Evolutionary conservation across 192 early-diverging fungal genomes (phyloP).

Genomic region (Backusella mclennaniae): DNA sequence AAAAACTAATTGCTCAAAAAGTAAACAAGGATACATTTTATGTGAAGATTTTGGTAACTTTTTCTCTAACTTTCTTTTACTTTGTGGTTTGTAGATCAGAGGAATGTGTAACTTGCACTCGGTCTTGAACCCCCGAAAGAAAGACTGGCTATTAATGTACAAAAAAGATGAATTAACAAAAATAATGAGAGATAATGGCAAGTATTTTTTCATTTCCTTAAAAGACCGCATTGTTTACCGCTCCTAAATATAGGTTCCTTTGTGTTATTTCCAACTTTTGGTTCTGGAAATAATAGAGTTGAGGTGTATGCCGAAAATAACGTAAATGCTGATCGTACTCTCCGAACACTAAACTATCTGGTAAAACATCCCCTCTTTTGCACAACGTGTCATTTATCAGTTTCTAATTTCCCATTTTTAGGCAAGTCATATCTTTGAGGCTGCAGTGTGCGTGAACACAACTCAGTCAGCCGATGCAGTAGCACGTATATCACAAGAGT

Average conservation of each 20-base stretch:
- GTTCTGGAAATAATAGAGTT: conserved; percentile 43
- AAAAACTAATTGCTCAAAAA: conserved; percentile 3
- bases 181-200: conserved; percentile 72
- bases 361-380: conserved; percentile 38
- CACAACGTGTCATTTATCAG: conserved; percentile 4
- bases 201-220: background rate
- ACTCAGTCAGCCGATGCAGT: conserved; percentile 12
- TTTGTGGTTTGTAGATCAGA: conserved; percentile 16
- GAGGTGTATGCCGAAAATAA: conserved; percentile 59
- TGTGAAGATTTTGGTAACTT: background rate
- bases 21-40: conserved; percentile 3
- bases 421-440: conserved; percentile 12
- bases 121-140: conserved; percentile 57
- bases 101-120: conserved; percentile 24
- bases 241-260: conserved; percentile 32
- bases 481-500: conserved; percentile 40
- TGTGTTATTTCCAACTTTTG: conserved; percentile 59
- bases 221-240: background rate
- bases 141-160: conserved; percentile 69
- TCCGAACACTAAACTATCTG: conserved; percentile 66
- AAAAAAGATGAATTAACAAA: conserved; percentile 51
- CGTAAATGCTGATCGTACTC: conserved; percentile 68
- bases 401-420: conserved; percentile 5
- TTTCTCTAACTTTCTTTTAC: background rate
- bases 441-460: conserved; percentile 7